Evolutionary conservation across 2,329 filamentous ascomycete genomes (phyloP), one percentile per base, ranked within the genome.

Genomic region (Colletotrichum tabaci): DNA sequence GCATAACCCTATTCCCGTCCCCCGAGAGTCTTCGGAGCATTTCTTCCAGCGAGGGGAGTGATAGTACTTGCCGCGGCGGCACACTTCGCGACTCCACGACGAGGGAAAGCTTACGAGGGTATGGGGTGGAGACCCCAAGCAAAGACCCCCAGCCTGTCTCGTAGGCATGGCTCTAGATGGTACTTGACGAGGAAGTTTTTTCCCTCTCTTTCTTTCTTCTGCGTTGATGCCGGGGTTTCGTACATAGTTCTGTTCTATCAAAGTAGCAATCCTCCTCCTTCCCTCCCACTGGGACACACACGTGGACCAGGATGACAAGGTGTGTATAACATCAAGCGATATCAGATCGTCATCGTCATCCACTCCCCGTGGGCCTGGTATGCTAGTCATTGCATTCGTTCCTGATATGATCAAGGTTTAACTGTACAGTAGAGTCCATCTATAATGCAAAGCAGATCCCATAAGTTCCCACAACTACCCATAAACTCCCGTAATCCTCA

Each of bases 361-460:
- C 26, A 26, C 7, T 2, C 40, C 16, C 16, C 13, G n/a, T 15
- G 23, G 26, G 2, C 15, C 13, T 7, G 16, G 30, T 18, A 35
- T 61, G 26, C 26, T 47, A 35, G 57, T 61, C 57, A 49, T 35
- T 23, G 23, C 10, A n/a, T 61, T n/a, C 16, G 13, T 21, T n/a
- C 3, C 52, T n/a, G 26, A 61, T 16, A 38, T 15, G 12, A 46
- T 16, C 6, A 46, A 47, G 8, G 30, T 46, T 47, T 46, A 15
- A 30, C 15, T 15, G 26, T 44, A 61, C 57, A 26, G 26, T 26
- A 4, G 4, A 38, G 6, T 2, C 44, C 13, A 21, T 61, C 42
- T 61, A 61, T 61, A 61, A 35, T 21, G 38, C 40, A 61, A 38
- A 61, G 18, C 42, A 61, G 57, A 49, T 38, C 42, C 44, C 42